phyloP scores from a whole-genome alignment of 208 protist genomes.

The Tritrichomonas musculus region DNA sequence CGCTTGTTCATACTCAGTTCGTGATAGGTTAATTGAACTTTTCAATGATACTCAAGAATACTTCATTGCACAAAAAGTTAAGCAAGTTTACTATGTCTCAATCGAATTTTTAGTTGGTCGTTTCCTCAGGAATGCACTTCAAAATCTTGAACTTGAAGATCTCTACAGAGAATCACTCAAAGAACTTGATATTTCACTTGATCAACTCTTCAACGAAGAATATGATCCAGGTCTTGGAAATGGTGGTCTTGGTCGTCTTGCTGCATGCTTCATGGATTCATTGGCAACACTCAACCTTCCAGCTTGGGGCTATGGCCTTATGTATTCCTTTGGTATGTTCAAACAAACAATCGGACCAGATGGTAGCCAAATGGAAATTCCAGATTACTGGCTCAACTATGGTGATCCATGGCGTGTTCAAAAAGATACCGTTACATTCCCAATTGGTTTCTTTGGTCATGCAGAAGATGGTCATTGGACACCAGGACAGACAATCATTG shows the following conservation, averaged over 20 bases:
- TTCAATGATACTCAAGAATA: conserved; percentile 56
- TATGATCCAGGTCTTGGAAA: conserved; percentile 55
- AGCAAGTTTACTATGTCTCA: conserved; percentile 55
- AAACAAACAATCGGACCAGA: conserved; percentile 47
- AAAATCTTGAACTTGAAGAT: conserved; percentile 47
- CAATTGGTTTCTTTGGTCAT: background rate
- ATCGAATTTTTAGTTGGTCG: conserved; percentile 54
- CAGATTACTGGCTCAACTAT: conserved; percentile 52
- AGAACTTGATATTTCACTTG: conserved; percentile 48
- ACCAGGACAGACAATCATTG: background rate
- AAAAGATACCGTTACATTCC: background rate
- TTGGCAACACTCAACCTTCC: conserved; percentile 52
- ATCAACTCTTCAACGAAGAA: conserved; percentile 49
- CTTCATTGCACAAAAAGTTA: conserved; percentile 46
- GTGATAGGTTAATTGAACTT: conserved; percentile 52
- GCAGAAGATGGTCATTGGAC: background rate
- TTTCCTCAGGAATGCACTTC: conserved; percentile 45
- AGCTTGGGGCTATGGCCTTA: conserved; percentile 56
- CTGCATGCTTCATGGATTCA: conserved; percentile 61
- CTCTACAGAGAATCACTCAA: conserved; percentile 47
- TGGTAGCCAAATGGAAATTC: conserved; percentile 49
- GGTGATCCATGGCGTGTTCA: conserved; percentile 54
- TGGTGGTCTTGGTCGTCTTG: conserved; percentile 56
- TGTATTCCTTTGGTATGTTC: conserved; percentile 56
- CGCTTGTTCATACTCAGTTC: conserved; percentile 42